Evolutionary conservation across 169 alveolate species (phyloP).

Genomic region (Amoebophrya sp.): DNA sequence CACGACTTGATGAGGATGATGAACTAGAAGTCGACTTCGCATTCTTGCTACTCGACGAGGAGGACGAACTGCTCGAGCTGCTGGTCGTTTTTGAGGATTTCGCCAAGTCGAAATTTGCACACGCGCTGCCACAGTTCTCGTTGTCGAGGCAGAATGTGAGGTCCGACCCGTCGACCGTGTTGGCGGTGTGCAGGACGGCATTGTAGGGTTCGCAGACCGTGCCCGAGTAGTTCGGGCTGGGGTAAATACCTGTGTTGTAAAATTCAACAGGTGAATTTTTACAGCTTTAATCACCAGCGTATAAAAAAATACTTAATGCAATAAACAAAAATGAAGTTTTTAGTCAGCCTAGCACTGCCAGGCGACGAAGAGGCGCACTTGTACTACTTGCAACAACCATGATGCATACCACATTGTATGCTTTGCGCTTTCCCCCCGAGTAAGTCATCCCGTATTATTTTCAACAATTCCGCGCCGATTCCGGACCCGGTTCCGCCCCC

Average conservation of each 20-base stretch:
- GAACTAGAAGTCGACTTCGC: too few relatives aligned
- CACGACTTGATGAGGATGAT: too few relatives aligned
- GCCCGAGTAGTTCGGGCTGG: background rate
- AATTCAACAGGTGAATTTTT: too few relatives aligned
- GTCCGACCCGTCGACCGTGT: constrained; percentile 49
- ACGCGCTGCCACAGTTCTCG: background rate
- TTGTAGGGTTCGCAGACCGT: background rate
- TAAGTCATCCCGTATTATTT: constrained; percentile 55
- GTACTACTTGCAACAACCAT: too few relatives aligned
- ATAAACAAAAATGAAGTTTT: too few relatives aligned
- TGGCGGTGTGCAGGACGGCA: constrained; percentile 50
- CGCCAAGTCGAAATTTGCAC: background rate
- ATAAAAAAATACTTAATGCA: too few relatives aligned
- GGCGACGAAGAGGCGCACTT: too few relatives aligned
- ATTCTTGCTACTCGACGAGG: too few relatives aligned
- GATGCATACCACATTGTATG: constrained; percentile 2
- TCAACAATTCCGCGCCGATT: constrained; percentile 62
- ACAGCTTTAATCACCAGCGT: too few relatives aligned
- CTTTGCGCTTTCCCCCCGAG: background rate
- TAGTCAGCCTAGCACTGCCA: too few relatives aligned
- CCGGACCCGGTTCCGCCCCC: constrained; percentile 81
- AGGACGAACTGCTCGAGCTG: too few relatives aligned
- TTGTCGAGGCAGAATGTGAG: constrained; percentile 66
- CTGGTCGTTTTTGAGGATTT: too few relatives aligned
- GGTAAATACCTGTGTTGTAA: background rate